These are phyloP conservation scores for Capsicum rhomboideum DNA, from an alignment of 257 asterid species.

Conservation along the genomic window DNA sequence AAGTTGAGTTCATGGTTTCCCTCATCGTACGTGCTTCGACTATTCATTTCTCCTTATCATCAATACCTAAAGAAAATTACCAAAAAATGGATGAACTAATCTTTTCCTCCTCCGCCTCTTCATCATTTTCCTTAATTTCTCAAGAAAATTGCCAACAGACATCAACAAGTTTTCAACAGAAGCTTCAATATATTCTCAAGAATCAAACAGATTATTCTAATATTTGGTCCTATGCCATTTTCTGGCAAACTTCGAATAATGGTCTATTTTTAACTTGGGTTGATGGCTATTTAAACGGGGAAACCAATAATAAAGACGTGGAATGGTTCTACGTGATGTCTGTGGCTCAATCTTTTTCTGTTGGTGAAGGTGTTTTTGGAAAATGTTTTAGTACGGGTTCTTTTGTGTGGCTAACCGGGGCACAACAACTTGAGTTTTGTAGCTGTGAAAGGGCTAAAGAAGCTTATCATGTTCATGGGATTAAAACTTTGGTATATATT, in stretches of 20 bases:
- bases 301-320: constrained; percentile 24
- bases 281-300: background rate
- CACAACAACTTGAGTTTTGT: constrained; percentile 41
- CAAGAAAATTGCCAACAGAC: background rate
- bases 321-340: constrained; percentile 91
- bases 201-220: background rate
- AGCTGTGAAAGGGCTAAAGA: constrained; percentile 62
- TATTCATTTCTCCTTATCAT: too few relatives aligned
- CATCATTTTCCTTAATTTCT: too few relatives aligned
- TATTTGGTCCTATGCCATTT: background rate
- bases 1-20: background rate
- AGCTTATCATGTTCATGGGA: constrained; percentile 51
- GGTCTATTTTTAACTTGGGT: background rate
- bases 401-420: constrained; percentile 61
- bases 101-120: background rate
- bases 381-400: constrained; percentile 51
- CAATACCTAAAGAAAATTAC: background rate
- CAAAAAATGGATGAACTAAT: background rate
- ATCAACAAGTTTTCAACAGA: background rate
- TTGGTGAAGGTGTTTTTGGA: constrained; percentile 46
- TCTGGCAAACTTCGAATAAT: background rate
- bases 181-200: background rate
- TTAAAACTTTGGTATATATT: constrained; percentile 58
- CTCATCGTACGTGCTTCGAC: background rate
- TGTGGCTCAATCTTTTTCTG: constrained; percentile 37